These are phyloP conservation scores for Tardiomyces digboiensis DNA, from an alignment of 1,139 yeast genomes.

Conservation along the genomic window DNA sequence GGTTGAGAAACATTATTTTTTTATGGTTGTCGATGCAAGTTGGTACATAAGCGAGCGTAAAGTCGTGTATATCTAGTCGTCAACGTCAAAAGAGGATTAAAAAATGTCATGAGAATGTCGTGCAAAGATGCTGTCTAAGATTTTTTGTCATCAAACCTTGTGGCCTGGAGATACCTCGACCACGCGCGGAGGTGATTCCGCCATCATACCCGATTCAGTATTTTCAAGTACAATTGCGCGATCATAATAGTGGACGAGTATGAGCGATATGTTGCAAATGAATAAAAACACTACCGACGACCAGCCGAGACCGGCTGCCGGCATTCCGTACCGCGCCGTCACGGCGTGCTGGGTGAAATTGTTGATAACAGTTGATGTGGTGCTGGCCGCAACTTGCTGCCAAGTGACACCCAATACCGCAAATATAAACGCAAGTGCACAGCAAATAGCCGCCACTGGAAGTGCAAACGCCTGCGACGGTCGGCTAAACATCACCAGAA, in stretches of 20 bases:
- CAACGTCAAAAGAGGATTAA: too few relatives aligned
- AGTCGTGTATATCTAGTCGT: neutral
- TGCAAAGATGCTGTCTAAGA: neutral
- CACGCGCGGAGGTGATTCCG: neutral
- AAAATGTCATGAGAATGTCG: neutral
- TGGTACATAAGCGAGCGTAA: neutral
- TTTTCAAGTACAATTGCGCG: neutral
- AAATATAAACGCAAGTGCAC: conserved; percentile 12
- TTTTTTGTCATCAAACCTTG: too few relatives aligned
- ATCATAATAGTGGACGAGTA: neutral
- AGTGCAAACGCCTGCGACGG: conserved; percentile 10
- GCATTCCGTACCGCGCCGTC: conserved; percentile 8
- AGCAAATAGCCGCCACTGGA: conserved; percentile 11
- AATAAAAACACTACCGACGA: conserved; percentile 11
- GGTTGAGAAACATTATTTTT: too few relatives aligned
- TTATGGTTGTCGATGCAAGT: neutral
- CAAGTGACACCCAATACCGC: conserved; percentile 18
- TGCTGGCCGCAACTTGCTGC: conserved; percentile 17
- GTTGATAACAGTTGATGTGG: conserved; percentile 8
- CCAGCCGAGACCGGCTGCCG: conserved; percentile 19
- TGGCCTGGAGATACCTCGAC: neutral
- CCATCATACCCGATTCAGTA: too few relatives aligned
- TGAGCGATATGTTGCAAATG: neutral
- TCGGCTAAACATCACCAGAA: conserved; percentile 3
- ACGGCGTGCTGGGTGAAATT: conserved; percentile 10